Evolutionary conservation across 2,329 filamentous ascomycete genomes (phyloP), one percentile per base, ranked within the genome.

Genomic region (Diaporthe sp.): DNA sequence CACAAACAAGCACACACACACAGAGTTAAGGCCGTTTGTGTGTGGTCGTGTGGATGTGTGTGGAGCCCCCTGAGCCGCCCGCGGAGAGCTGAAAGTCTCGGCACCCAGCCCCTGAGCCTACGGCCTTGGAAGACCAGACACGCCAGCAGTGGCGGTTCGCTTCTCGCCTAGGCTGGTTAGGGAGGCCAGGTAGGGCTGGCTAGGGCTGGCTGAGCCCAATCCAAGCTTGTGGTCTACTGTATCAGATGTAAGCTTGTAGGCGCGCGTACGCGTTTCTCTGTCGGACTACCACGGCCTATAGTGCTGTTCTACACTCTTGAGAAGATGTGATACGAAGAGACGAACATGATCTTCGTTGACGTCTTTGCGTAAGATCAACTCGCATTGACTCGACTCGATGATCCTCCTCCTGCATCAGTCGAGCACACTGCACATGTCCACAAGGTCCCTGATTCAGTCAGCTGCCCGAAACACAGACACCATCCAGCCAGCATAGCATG

Each of bases 71-170:
- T 19, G 61, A 51, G 44, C 61, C 61, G 61, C 61, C 61, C 42
- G 27, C 61, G 42, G 17, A 12, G 32, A 66, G 61, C 61, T 66
- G 61, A 66, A 65, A 65, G 22, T 66, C 61, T 66, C 30, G 61
- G 61, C 61, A 66, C 22, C 30, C 44, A 65, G 61, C 61, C 61
- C 61, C 61, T 66, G 61, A 66, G 61, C 61, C 61, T n/a, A 66
- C 22, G 8, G 61, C 61, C 61, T 65, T 65, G 19, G 27, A 35
- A 35, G 42, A 10, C 39, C 12, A 65, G 61, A 50, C 61, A 65
- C 30, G 42, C 25, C 61, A 37, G 13, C 61, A 51, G 61, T 66
- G 30, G 61, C 61, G 44, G 30, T 47, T 22, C 19, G n/a, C 42
- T 35, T 8, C 61, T 25, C 12, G 27, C 61, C 61, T 35, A 50